Percentiles rank a stretch among this genome's conserved stretches.
Evolutionary conservation across 495 filamentous ascomycete species (phyloP).

Genomic region (Tuber magnatum): DNA sequence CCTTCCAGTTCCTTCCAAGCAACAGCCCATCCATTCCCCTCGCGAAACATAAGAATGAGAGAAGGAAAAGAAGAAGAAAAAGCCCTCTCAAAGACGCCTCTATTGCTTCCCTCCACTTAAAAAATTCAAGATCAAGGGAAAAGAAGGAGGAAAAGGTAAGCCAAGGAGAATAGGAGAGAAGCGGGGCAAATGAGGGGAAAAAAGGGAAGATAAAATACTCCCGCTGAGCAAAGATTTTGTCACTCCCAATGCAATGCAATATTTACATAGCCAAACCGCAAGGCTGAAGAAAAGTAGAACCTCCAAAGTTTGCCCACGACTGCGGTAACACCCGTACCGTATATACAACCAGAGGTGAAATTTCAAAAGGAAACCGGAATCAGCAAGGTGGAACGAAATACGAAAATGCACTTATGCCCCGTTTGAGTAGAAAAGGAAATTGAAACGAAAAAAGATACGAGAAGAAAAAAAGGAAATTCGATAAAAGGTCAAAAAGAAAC

Average conservation of each 20-base stretch:
- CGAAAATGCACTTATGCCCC: neutral
- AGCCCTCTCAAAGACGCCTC: neutral
- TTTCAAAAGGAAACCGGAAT: neutral
- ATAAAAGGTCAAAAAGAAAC: slow-evolving; percentile 1
- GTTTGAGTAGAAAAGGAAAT: neutral
- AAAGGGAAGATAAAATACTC: neutral
- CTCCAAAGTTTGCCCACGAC: neutral
- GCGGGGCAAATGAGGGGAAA: neutral
- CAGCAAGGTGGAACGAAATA: neutral
- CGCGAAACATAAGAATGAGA: neutral
- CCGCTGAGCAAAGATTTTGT: neutral
- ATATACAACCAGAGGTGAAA: neutral
- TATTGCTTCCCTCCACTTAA: neutral
- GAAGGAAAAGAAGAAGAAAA: neutral
- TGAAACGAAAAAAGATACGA: neutral
- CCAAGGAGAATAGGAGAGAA: neutral
- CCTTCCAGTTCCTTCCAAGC: neutral
- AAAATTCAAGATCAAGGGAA: slow-evolving; percentile 5
- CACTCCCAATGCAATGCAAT: slow-evolving; percentile 20
- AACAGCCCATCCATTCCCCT: neutral
- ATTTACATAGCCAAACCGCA: slow-evolving; percentile 15
- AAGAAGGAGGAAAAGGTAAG: neutral
- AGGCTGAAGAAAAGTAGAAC: slow-evolving; percentile 6
- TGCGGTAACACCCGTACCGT: neutral
- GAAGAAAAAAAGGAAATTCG: neutral